Percentiles rank a stretch among this genome's conserved stretches.
phyloP scores from a whole-genome alignment of 2,329 filamentous ascomycete species.

The Sclerotinia nivalis region DNA sequence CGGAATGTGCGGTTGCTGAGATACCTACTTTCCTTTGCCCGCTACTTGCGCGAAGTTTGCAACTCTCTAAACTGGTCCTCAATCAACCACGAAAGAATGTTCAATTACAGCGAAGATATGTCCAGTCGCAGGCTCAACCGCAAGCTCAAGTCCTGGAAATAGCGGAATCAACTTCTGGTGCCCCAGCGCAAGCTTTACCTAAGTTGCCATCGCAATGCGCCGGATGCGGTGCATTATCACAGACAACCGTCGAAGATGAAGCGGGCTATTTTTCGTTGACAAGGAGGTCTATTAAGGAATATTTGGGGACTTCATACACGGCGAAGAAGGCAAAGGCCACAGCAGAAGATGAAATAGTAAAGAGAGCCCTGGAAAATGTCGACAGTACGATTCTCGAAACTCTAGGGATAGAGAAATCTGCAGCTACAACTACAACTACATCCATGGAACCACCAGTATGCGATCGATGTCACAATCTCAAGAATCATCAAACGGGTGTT shows the following conservation, averaged over 20 bases:
- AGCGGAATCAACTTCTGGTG: not conserved
- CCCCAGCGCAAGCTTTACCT: not conserved
- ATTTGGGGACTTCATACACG: slow-evolving; percentile 42
- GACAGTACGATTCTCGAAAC: slow-evolving; percentile 17
- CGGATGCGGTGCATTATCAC: slow-evolving; percentile 66
- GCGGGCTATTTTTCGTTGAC: slow-evolving; percentile 58
- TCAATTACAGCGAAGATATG: slow-evolving; percentile 20
- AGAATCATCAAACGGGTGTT: slow-evolving; percentile 70
- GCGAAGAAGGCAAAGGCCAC: slow-evolving; percentile 5
- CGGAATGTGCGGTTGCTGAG: slow-evolving; percentile 38
- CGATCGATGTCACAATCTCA: slow-evolving; percentile 80
- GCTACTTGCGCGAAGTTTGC: slow-evolving; percentile 30
- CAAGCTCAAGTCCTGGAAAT: not conserved
- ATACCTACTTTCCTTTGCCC: slow-evolving; percentile 54
- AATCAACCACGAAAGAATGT: not conserved
- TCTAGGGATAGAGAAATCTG: slow-evolving; percentile 25
- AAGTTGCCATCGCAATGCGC: slow-evolving; percentile 58
- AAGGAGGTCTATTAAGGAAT: slow-evolving; percentile 54
- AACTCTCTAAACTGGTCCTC: not conserved
- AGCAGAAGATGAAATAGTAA: slow-evolving; percentile 51
- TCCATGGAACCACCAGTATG: slow-evolving; percentile 60
- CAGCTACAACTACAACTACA: slow-evolving; percentile 22
- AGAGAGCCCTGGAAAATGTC: slow-evolving; percentile 38
- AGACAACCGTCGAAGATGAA: slow-evolving; percentile 52
- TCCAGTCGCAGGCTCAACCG: slow-evolving; percentile 8